Evolutionary conservation across 345 rosid genomes (phyloP).

Genomic region (Cardamine resedifolia): DNA sequence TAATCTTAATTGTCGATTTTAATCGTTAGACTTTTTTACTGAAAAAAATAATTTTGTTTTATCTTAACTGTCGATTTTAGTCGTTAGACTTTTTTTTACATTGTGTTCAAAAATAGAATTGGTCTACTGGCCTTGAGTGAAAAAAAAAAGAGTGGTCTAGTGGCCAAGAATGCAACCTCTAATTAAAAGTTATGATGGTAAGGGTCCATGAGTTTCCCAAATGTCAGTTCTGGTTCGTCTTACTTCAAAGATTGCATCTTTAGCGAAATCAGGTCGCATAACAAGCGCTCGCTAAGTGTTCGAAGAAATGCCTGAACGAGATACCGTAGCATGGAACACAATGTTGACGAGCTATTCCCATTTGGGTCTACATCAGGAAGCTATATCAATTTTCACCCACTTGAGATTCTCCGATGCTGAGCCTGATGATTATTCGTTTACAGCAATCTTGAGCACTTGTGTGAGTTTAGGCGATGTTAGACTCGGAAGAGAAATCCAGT

Average conservation of each 20-base stretch:
- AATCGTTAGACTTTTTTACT: too few species aligned
- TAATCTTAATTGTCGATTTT: too few species aligned
- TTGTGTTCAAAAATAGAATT: too few species aligned
- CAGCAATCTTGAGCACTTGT: conserved; percentile 60
- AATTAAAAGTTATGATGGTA: too few species aligned
- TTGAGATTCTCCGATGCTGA: conserved; percentile 43
- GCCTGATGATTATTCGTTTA: conserved; percentile 67
- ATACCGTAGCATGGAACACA: conserved; percentile 70
- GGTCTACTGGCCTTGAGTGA: too few species aligned
- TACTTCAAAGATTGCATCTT: conserved; percentile 50
- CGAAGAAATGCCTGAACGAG: conserved; percentile 62
- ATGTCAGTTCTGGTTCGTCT: conserved; percentile 38
- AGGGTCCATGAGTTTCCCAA: conserved; percentile 17
- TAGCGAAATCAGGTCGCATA: conserved; percentile 50
- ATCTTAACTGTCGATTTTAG: too few species aligned
- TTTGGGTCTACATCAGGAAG: conserved; percentile 53
- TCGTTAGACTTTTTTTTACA: too few species aligned
- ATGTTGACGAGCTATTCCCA: conserved; percentile 69
- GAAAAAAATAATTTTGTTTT: too few species aligned
- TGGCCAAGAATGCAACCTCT: too few species aligned
- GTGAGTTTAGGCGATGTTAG: conserved; percentile 44
- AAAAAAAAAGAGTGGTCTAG: too few species aligned
- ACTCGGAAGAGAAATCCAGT: conserved; percentile 52
- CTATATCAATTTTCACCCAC: conserved; percentile 47
- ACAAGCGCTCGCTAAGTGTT: conserved; percentile 60